Conservation (phyloP, 164 flowering plant genomes). For the Tetracentron sinense region DNA sequence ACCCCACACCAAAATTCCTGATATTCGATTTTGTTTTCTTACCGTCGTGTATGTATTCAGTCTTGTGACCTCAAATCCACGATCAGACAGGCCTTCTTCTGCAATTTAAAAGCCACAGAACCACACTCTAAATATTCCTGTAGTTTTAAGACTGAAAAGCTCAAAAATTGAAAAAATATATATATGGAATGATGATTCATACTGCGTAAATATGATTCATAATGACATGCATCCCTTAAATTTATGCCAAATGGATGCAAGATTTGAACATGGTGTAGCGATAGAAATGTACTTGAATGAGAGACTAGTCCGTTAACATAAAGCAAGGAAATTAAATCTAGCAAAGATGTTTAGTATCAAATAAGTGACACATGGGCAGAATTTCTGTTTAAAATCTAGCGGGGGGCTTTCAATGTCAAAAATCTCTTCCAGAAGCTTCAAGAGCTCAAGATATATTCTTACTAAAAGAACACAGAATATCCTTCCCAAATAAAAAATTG, state of each 20-base stretch:
- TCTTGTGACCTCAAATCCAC: slow-evolving; percentile 89
- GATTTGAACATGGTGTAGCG: too few species aligned
- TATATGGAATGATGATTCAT: background rate
- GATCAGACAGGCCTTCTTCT: slow-evolving; percentile 75
- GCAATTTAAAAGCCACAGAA: slow-evolving; percentile 22
- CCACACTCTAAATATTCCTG: background rate
- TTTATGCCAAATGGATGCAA: too few species aligned
- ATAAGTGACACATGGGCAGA: background rate
- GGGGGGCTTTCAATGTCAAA: background rate
- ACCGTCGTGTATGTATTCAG: slow-evolving; percentile 92
- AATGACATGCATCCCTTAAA: background rate
- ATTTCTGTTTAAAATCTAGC: background rate
- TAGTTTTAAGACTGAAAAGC: background rate
- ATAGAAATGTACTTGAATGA: too few species aligned
- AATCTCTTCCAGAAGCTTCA: background rate
- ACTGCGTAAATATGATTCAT: background rate
- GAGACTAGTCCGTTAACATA: too few species aligned
- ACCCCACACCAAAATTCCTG: background rate
- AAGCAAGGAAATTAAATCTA: too few species aligned
- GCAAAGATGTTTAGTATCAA: too few species aligned
- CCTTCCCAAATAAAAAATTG: too few species aligned
- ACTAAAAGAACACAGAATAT: too few species aligned
- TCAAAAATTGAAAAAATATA: background rate
- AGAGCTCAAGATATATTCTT: background rate
- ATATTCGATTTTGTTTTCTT: slow-evolving; percentile 17